Base-by-base conservation (phyloP, 768 basidiomycete genomes). In the Tephrocybe rancida region DNA sequence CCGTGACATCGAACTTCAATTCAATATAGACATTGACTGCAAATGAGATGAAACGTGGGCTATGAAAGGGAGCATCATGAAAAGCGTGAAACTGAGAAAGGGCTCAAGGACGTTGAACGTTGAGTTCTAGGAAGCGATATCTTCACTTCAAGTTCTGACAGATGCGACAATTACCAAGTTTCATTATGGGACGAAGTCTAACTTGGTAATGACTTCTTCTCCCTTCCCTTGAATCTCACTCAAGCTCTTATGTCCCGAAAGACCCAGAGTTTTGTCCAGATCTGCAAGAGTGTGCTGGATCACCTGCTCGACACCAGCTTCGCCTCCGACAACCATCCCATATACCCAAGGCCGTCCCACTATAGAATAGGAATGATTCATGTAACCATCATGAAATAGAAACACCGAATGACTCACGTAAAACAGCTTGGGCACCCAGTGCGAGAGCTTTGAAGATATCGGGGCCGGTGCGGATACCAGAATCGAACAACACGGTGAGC, bases 361-460 rank as follows among this genome's bases (percentile, higher is more conserved):
- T 90, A 16, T 8, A 6, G 4, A 56, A 18, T 13, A 32, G 6
- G 2, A 27, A 26, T n/a, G n/a, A n/a, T n/a, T n/a, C n/a, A n/a
- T n/a, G 38, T 29, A 18, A 47, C 26, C 47, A 32, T 48, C 27
- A 39, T 46, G 13, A 50, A 34, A 21, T 29, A 7, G 27, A 50
- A 35, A 39, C 48, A 26, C 32, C 9, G 3, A 5, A 52, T 29
- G 19, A 78, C 88, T 60, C 59, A 91, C 85, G 74, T 18, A 94
- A 67, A 14, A 95, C 85, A 7, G 76, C 91, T 60, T 95, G 87
- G 7, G 94, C 93, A 37, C 94, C 92, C 0, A 95, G 75, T 1
- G 92, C 92, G 25, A 95, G 70, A 0, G 94, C 93, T 67, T 91
- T 90, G 68, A 92, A 77, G 42, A 94, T 82, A 57, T 96, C 94